phyloP scores from a whole-genome alignment of 148 eudicot species.

The Amaranthus cruentus region DNA sequence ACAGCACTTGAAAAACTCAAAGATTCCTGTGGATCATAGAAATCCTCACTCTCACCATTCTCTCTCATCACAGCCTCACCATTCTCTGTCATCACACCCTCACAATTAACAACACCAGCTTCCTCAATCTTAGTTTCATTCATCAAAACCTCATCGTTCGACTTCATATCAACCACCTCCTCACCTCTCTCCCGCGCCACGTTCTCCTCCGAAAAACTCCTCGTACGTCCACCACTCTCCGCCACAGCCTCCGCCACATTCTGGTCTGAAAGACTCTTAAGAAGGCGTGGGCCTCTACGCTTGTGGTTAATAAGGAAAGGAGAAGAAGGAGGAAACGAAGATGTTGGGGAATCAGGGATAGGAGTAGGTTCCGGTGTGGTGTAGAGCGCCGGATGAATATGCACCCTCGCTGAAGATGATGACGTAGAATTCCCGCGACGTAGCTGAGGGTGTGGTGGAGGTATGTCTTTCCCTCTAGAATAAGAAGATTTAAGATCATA shows the following conservation, averaged over 20 bases:
- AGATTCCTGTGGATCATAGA: conserved; percentile 65
- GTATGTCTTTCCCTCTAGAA: conserved; percentile 17
- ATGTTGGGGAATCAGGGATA: conserved; percentile 75
- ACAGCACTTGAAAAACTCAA: conserved; percentile 47
- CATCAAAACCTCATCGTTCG: conserved; percentile 12
- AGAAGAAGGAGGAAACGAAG: conserved; percentile 64
- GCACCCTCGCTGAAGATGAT: conserved; percentile 33
- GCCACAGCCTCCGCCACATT: conserved; percentile 27
- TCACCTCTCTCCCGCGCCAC: conserved; percentile 25
- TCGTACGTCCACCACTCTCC: conserved; percentile 15
- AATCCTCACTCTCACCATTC: conserved; percentile 47
- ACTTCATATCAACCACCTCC: conserved; percentile 19
- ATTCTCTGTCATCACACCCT: conserved; percentile 9
- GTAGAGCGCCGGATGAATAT: conserved; percentile 68
- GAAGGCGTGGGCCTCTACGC: conserved; percentile 79
- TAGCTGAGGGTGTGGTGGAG: conserved; percentile 34
- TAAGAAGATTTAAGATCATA: not conserved
- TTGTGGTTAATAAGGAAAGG: conserved; percentile 86
- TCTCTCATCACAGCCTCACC: conserved; percentile 34
- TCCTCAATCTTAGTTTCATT: conserved; percentile 17
- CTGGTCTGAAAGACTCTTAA: conserved; percentile 46
- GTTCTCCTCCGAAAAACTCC: conserved; percentile 50
- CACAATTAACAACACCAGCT: conserved; percentile 19
- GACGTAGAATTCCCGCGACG: conserved; percentile 39
- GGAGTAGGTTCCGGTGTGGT: conserved; percentile 82